phyloP scores from a whole-genome alignment of 108 stramenopile species.

The Phaeodactylum tricornutum region DNA sequence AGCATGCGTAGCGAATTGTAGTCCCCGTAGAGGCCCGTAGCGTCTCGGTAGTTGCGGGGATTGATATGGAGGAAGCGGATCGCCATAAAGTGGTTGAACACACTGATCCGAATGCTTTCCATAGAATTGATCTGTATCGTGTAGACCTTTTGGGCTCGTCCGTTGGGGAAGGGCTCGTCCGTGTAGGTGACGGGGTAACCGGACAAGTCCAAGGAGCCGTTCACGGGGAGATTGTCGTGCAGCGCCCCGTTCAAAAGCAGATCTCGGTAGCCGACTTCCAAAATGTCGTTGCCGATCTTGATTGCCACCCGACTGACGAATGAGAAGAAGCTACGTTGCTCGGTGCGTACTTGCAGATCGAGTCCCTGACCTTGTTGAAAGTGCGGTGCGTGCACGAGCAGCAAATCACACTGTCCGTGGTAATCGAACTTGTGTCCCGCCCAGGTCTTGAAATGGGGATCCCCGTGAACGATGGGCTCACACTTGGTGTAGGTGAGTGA shows the following conservation, averaged over 20 bases:
- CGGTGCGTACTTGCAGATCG: constrained; percentile 16
- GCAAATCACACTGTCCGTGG: constrained; percentile 19
- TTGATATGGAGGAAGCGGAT: constrained; percentile 5
- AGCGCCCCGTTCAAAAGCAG: constrained; percentile 3
- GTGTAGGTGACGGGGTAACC: constrained; percentile 5
- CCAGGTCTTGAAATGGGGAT: constrained; percentile 20
- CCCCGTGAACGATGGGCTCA: too few species aligned
- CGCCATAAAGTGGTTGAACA: constrained; percentile 10
- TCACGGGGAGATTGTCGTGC: too few species aligned
- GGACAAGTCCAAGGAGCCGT: background rate
- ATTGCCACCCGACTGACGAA: constrained; percentile 12
- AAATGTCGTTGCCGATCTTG: constrained; percentile 8
- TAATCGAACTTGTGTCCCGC: constrained; percentile 4
- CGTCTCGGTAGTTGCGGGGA: constrained; percentile 3
- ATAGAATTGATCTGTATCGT: constrained; percentile 7
- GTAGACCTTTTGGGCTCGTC: constrained; percentile 2
- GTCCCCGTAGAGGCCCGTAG: constrained; percentile 14
- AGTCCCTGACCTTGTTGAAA: constrained; percentile 14
- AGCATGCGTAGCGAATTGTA: constrained; percentile 4
- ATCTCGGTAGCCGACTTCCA: constrained; percentile 5
- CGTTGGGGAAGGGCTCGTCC: background rate
- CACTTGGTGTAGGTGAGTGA: too few species aligned
- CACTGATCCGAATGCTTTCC: constrained; percentile 9
- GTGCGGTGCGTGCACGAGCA: constrained; percentile 1
- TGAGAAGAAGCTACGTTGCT: constrained; percentile 5